phyloP scores from a whole-genome alignment of 2,329 filamentous ascomycete genomes.

The Diaporthe ampelina region DNA sequence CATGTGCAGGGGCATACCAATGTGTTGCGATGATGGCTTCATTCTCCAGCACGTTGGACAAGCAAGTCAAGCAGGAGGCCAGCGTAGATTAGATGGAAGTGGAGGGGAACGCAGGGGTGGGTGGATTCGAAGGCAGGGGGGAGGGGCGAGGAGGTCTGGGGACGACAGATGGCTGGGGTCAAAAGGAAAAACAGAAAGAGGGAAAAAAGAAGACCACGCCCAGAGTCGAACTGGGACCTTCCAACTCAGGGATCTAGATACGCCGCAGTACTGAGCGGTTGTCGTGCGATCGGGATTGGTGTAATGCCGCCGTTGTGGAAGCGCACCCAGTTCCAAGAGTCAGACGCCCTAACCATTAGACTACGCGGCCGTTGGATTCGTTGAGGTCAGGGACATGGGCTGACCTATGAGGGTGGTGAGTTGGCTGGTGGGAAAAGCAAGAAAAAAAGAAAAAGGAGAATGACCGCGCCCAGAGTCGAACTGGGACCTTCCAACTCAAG shows the following conservation, averaged over 20 bases:
- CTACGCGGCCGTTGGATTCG: background rate
- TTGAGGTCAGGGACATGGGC: background rate
- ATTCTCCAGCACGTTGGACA: background rate
- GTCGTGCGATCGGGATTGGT: background rate
- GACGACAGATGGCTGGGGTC: no score
- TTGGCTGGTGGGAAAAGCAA: no score
- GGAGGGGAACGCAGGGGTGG: no score
- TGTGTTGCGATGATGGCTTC: background rate
- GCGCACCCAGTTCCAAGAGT: background rate
- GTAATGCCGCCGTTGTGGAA: background rate
- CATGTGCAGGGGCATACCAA: background rate
- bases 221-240: background rate
- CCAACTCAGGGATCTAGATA: no score
- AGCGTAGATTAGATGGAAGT: background rate
- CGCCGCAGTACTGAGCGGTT: background rate
- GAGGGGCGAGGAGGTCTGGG: no score
- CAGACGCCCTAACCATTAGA: slow-evolving; percentile 5
- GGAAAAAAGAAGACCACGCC: no score
- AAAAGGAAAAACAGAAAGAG: no score
- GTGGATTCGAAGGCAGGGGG: no score
- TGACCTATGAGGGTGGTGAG: background rate
- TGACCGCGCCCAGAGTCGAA: no score
- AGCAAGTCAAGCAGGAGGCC: background rate
- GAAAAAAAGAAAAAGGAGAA: no score
- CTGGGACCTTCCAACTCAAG: no score